Conservation (phyloP, 306 rosid species). For the Glycine latifolia region DNA sequence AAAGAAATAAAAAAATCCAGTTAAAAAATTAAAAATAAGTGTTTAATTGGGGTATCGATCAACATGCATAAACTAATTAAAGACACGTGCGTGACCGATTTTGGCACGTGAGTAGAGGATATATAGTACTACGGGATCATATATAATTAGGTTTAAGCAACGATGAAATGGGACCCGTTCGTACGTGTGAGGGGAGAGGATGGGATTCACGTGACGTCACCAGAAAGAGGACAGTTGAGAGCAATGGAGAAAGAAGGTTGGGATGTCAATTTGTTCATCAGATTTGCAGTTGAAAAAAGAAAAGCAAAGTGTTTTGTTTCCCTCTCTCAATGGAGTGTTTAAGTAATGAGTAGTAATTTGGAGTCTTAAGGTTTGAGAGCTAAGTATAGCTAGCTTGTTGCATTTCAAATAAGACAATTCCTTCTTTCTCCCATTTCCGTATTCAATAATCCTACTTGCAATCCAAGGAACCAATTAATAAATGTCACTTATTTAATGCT, state of each 20-base stretch:
- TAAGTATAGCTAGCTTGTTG: constrained; percentile 12
- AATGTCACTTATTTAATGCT: constrained; percentile 18
- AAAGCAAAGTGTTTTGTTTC: constrained; percentile 57
- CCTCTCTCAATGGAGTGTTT: constrained; percentile 54
- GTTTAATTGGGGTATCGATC: not conserved
- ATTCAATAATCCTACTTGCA: constrained; percentile 54
- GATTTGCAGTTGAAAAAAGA: constrained; percentile 66
- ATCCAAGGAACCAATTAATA: constrained; percentile 51
- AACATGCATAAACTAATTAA: constrained; percentile 11
- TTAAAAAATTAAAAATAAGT: not conserved
- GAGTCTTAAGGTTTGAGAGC: constrained; percentile 40
- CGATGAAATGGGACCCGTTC: constrained; percentile 52
- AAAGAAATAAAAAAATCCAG: not conserved
- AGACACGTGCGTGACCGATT: constrained; percentile 61
- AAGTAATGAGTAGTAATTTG: constrained; percentile 49
- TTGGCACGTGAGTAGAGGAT: constrained; percentile 58
- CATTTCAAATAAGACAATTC: constrained; percentile 47
- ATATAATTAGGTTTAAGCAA: constrained; percentile 46
- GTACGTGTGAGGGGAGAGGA: constrained; percentile 70
- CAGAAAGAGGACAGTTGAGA: constrained; percentile 42
- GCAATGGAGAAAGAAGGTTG: constrained; percentile 52
- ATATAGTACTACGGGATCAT: constrained; percentile 11
- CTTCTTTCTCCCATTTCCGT: constrained; percentile 47
- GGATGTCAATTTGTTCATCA: constrained; percentile 62
- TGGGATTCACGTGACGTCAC: constrained; percentile 81